Conservation (phyloP, 768 basidiomycete species). For the Naganishia antarctica region DNA sequence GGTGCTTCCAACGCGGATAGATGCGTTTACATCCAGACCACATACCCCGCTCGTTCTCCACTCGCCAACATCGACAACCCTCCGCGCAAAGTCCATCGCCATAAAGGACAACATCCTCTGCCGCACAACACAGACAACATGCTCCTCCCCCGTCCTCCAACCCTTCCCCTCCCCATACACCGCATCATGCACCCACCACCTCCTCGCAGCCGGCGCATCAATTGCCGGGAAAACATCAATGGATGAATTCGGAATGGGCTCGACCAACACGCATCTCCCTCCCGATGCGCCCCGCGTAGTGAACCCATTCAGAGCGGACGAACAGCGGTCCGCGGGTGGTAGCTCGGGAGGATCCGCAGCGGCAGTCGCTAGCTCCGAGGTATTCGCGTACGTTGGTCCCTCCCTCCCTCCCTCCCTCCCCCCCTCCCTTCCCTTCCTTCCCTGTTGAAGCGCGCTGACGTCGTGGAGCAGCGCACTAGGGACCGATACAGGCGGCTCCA, state of each 20-base stretch:
- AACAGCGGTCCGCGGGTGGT: constrained; percentile 72
- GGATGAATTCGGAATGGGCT: constrained; percentile 99
- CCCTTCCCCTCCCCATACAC: constrained; percentile 76
- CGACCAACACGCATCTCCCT: constrained; percentile 71
- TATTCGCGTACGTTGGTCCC: constrained; percentile 63
- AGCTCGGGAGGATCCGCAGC: constrained; percentile 94
- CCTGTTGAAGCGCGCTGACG: background rate
- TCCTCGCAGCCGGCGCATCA: constrained; percentile 58
- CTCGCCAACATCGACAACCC: too few species aligned
- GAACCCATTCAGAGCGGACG: constrained; percentile 60
- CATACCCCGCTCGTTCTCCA: too few species aligned
- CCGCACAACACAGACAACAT: constrained; percentile 61
- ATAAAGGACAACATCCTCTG: constrained; percentile 88
- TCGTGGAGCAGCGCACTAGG: constrained; percentile 66
- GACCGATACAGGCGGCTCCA: constrained; percentile 94
- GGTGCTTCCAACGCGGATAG: too few species aligned
- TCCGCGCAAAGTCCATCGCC: constrained; percentile 57
- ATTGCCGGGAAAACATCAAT: constrained; percentile 87
- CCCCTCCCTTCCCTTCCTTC: too few species aligned
- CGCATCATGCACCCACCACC: constrained; percentile 70
- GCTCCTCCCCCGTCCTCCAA: constrained; percentile 69
- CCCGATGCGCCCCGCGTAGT: constrained; percentile 70
- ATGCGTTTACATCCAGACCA: too few species aligned
- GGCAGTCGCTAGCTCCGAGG: constrained; percentile 78
- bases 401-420: too few species aligned